These are phyloP conservation scores for Chytriomyces sp. DNA, from an alignment of 192 early-diverging fungal species.

Conservation along the genomic window DNA sequence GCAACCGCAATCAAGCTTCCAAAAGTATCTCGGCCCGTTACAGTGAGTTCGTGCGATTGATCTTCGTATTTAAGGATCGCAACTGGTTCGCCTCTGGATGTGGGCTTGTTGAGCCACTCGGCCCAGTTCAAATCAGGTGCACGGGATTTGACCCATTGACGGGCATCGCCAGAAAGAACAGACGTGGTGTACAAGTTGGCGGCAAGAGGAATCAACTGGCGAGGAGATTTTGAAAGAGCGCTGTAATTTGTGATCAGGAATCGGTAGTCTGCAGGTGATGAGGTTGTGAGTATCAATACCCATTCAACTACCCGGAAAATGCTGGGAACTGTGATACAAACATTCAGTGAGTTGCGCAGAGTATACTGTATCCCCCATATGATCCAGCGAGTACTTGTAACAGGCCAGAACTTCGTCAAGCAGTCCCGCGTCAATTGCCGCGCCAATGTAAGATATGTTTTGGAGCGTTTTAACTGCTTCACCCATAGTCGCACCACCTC, in stretches of 20 bases:
- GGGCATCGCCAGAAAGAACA: slow-evolving; percentile 35
- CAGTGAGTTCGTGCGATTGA: slow-evolving; percentile 14
- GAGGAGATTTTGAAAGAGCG: slow-evolving; percentile 13
- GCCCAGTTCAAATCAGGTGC: slow-evolving; percentile 39
- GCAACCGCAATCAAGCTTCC: slow-evolving; percentile 28
- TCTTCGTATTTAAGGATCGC: slow-evolving; percentile 21
- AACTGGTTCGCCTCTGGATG: slow-evolving; percentile 38
- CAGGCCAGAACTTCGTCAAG: slow-evolving; percentile 32
- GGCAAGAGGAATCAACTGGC: slow-evolving; percentile 34
- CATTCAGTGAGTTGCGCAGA: slow-evolving; percentile 26
- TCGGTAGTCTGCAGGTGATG: slow-evolving; percentile 29
- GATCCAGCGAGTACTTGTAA: slow-evolving; percentile 32
- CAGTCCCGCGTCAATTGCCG: slow-evolving; percentile 36
- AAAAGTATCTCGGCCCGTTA: slow-evolving; percentile 37
- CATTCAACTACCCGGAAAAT: neutral
- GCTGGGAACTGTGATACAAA: no score
- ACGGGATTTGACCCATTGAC: slow-evolving; percentile 25
- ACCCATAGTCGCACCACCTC: slow-evolving; percentile 4
- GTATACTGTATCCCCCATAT: slow-evolving; percentile 22
- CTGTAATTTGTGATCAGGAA: slow-evolving; percentile 35
- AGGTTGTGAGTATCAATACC: neutral
- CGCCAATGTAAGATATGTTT: slow-evolving; percentile 32
- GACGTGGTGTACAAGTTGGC: slow-evolving; percentile 35
- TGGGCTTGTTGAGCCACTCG: slow-evolving; percentile 39
- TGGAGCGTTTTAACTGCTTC: slow-evolving; percentile 39